A percentile compares a stretch with the other conserved stretches of the same genome.
These are phyloP conservation scores for Malassezia sp. DNA, from an alignment of 1,284 basidiomycete genomes.

Conservation along the genomic window DNA sequence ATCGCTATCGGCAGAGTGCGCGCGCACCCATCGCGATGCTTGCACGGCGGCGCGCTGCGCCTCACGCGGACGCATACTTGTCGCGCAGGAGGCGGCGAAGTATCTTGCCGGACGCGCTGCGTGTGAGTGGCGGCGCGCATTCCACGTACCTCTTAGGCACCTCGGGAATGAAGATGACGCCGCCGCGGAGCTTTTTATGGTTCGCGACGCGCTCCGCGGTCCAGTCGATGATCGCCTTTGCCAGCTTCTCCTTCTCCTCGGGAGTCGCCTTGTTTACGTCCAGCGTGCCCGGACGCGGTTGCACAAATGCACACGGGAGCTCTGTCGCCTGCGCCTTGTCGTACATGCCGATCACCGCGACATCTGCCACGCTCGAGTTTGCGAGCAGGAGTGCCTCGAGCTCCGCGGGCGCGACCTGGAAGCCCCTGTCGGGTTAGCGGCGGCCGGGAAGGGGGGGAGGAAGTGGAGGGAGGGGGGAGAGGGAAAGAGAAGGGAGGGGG, in stretches of 20 bases:
- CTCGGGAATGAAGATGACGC: slow-evolving; percentile 27
- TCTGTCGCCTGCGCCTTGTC: slow-evolving; percentile 47
- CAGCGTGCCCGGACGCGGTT: slow-evolving; percentile 19
- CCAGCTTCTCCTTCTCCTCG: slow-evolving; percentile 22
- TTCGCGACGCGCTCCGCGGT: slow-evolving; percentile 40
- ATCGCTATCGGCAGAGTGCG: no score
- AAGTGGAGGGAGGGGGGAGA: background rate
- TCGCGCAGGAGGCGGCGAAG: slow-evolving; percentile 35
- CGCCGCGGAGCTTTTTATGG: slow-evolving; percentile 47
- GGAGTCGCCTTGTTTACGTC: slow-evolving; percentile 21
- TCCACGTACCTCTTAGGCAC: no score
- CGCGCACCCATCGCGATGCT: no score
- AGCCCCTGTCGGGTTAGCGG: no score
- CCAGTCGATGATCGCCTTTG: slow-evolving; percentile 40
- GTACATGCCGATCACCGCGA: slow-evolving; percentile 32
- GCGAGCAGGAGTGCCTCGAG: slow-evolving; percentile 28
- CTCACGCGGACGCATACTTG: slow-evolving; percentile 13
- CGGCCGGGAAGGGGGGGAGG: no score
- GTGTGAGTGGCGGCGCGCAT: no score
- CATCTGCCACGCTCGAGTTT: slow-evolving; percentile 25
- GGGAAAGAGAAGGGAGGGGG: background rate
- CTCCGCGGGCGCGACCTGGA: slow-evolving; percentile 38
- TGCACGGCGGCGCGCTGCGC: no score
- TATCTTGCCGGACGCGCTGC: slow-evolving; percentile 42
- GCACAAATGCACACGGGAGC: slow-evolving; percentile 44